phyloP scores from a whole-genome alignment of 495 filamentous ascomycete species.

The Amniculicola lignicola region DNA sequence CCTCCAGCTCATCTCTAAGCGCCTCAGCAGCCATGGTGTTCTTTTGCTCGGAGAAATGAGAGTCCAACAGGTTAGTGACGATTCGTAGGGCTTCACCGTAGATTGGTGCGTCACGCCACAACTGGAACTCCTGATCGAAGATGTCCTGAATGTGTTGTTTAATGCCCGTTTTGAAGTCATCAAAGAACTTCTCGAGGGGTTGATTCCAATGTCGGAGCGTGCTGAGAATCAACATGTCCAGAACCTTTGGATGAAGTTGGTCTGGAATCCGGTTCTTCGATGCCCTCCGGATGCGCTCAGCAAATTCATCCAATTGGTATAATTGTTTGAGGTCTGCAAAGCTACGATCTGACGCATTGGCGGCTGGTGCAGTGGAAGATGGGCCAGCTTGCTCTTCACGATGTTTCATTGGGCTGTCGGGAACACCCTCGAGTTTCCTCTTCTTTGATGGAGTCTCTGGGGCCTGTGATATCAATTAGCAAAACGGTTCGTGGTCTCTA shows the following conservation, averaged over 20 bases:
- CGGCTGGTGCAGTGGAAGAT: too few relatives aligned
- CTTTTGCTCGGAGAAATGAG: constrained; percentile 9
- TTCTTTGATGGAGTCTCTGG: constrained; percentile 6
- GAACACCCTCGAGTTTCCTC: too few relatives aligned
- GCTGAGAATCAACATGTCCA: constrained; percentile 12
- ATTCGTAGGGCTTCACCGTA: constrained; percentile 14
- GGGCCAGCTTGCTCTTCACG: too few relatives aligned
- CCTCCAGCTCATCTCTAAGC: constrained; percentile 3
- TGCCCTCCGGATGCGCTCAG: too few relatives aligned
- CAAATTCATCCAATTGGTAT: too few relatives aligned
- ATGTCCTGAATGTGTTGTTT: background rate
- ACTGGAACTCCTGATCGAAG: constrained; percentile 5
- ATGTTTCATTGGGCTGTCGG: too few relatives aligned
- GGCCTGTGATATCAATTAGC: background rate
- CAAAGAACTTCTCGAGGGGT: background rate
- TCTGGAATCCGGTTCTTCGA: too few relatives aligned
- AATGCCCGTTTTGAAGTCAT: background rate
- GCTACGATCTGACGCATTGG: too few relatives aligned
- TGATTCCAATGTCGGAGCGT: constrained; percentile 10
- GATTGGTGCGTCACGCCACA: constrained; percentile 24
- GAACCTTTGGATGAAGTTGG: constrained; percentile 18
- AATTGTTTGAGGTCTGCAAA: too few relatives aligned
- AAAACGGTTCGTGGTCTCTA: too few relatives aligned
- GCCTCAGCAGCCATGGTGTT: constrained; percentile 7
- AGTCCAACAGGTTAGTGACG: background rate